Conservation (phyloP, 768 basidiomycete genomes). For the Kwoniella mangroviensis region DNA sequence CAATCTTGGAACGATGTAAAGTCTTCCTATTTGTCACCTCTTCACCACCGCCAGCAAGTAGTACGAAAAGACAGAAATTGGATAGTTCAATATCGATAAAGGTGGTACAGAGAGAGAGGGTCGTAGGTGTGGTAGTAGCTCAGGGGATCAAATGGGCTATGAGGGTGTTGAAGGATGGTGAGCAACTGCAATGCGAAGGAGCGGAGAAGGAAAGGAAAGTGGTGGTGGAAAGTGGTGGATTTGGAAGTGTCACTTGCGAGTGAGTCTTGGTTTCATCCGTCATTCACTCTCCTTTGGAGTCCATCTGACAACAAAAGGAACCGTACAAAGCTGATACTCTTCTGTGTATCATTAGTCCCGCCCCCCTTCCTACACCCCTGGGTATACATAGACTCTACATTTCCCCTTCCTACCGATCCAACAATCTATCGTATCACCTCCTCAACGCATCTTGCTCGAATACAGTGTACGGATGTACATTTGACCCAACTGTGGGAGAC, state of each 20-base stretch:
- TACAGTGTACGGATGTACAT: constrained; percentile 49
- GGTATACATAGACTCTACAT: constrained; percentile 56
- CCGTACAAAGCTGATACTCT: neutral
- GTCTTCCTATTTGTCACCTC: constrained; percentile 54
- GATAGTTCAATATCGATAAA: constrained; percentile 12
- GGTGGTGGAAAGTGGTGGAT: constrained; percentile 26
- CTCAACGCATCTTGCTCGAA: constrained; percentile 44
- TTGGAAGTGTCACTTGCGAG: constrained; percentile 51
- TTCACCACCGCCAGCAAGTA: constrained; percentile 40
- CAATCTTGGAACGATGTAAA: constrained; percentile 50
- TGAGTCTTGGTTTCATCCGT: constrained; percentile 28
- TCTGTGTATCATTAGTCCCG: constrained; percentile 32
- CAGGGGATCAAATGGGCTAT: constrained; percentile 55
- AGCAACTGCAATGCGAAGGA: constrained; percentile 6
- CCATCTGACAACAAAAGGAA: neutral
- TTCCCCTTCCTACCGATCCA: constrained; percentile 45
- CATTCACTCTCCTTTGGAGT: neutral
- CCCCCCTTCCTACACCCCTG: constrained; percentile 44
- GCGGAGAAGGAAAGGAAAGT: constrained; percentile 1
- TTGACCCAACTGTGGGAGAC: constrained; percentile 42
- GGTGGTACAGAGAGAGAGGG: constrained; percentile 32
- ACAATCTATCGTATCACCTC: constrained; percentile 35
- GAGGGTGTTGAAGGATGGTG: constrained; percentile 39
- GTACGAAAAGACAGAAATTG: constrained; percentile 19
- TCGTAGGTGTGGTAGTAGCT: constrained; percentile 51